Base-by-base conservation (phyloP, 768 basidiomycete species). In the Russula dissimulans region DNA sequence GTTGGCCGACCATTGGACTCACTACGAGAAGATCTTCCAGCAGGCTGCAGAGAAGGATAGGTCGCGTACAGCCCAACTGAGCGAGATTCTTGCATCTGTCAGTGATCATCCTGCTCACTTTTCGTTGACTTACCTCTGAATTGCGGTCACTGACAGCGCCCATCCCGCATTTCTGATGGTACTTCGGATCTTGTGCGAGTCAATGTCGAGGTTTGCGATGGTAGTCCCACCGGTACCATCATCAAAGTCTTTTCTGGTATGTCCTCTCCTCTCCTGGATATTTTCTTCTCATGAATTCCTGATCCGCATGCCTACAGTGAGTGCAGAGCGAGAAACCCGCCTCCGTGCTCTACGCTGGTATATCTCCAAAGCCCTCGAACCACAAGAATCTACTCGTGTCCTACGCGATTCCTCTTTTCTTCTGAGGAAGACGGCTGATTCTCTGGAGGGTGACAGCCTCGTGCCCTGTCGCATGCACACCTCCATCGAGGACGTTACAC, bases 271-370 rank as follows among this genome's bases (percentile, higher is more conserved):
- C 9, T 14, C 18, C 17, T 14, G 6, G n/a, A 8, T 45, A 31
- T 17, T 10, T 36, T 22, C 31, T 9, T 29, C 9, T 15, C 17
- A 9, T 43, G n/a, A 18, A 36, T 10, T 5, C 38, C 45, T 48
- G 17, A 53, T 22, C 10, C n/a, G 32, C n/a, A 10, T 39, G 17
- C 7, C 22, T 41, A 8, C 38, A 62, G 61, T 62, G 52, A 45
- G 51, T 9, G 51, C 31, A 38, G 61, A 62, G 29, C 56, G 50
- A 7, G 61, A 53, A 53, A 62, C 61, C 1, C 61, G 61, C 45
- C 56, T 62, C 34, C 61, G 61, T 44, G 61, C 61, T 1, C 38
- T 62, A 45, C 49, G 61, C n/a, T 62, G 61, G 61, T 57, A 62
- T 44, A 62, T 62, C 32, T 62, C 61, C n/a, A 62, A 48, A 34